phyloP scores from a whole-genome alignment of 441 rosid species.

The Adansonia madagascariensis region DNA sequence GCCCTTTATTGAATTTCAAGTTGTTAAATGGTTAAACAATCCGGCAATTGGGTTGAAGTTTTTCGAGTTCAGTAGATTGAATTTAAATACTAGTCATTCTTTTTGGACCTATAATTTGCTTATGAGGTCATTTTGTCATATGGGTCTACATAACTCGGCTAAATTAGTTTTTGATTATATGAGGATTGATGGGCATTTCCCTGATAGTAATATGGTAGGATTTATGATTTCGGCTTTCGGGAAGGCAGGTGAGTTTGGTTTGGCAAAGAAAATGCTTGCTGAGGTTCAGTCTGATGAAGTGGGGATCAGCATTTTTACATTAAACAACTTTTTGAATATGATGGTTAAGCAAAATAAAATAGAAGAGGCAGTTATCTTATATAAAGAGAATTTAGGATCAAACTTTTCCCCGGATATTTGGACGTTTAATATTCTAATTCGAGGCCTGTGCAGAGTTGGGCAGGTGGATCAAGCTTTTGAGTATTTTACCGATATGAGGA shows the following conservation, averaged over 20 bases:
- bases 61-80: slow-evolving; percentile 60
- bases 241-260: slow-evolving; percentile 45
- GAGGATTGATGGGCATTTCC: slow-evolving; percentile 69
- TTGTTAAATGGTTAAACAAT: slow-evolving; percentile 54
- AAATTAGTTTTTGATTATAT: slow-evolving; percentile 52
- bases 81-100: slow-evolving; percentile 53
- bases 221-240: slow-evolving; percentile 56
- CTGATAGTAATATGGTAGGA: slow-evolving; percentile 45
- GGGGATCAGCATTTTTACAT: slow-evolving; percentile 38
- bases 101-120: slow-evolving; percentile 61
- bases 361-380: slow-evolving; percentile 58
- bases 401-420: slow-evolving; percentile 58
- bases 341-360: slow-evolving; percentile 54
- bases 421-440: slow-evolving; percentile 72
- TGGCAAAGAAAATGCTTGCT: slow-evolving; percentile 56
- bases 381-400: slow-evolving; percentile 46
- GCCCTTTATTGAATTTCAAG: slow-evolving; percentile 64
- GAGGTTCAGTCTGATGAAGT: slow-evolving; percentile 45
- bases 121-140: slow-evolving; percentile 63
- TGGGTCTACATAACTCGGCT: slow-evolving; percentile 57
- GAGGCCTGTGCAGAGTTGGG: slow-evolving; percentile 59
- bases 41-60: slow-evolving; percentile 68
- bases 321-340: slow-evolving; percentile 55
- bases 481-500: slow-evolving; percentile 55
- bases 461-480: slow-evolving; percentile 53